Percentiles rank a stretch among this genome's conserved stretches.
Conservation (phyloP, 2,329 filamentous ascomycete species). For the Aschersonia sp. region DNA sequence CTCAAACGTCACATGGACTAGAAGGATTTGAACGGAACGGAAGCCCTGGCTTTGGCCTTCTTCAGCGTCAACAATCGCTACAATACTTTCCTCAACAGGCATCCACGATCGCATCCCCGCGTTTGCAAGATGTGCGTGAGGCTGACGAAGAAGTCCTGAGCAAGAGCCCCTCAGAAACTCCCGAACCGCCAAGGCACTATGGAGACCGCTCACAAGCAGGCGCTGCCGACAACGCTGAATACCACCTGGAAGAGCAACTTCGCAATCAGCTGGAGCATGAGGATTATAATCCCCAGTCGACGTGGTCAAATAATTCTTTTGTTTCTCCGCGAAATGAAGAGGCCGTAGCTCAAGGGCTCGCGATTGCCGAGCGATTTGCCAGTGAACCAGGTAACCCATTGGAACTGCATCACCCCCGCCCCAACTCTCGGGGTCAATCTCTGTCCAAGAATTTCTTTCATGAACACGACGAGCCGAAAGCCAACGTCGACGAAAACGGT, state of each 20-base stretch:
- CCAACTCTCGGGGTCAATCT: slow-evolving; percentile 61
- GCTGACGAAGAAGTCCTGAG: slow-evolving; percentile 47
- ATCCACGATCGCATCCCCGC: slow-evolving; percentile 39
- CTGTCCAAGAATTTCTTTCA: slow-evolving; percentile 52
- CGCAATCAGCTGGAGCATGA: slow-evolving; percentile 67
- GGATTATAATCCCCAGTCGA: slow-evolving; percentile 51
- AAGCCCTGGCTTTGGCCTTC: slow-evolving; percentile 28
- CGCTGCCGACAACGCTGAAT: slow-evolving; percentile 64
- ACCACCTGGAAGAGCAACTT: slow-evolving; percentile 68
- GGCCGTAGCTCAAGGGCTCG: slow-evolving; percentile 34
- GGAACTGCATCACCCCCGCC: slow-evolving; percentile 55
- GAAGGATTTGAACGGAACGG: slow-evolving; percentile 29
- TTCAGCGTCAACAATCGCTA: slow-evolving; percentile 44
- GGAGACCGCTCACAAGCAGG: slow-evolving; percentile 70
- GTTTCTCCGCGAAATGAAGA: slow-evolving; percentile 24
- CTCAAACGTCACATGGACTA: slow-evolving; percentile 46
- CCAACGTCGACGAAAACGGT: slow-evolving; percentile 21
- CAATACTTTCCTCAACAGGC: slow-evolving; percentile 43
- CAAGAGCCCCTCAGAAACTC: slow-evolving; percentile 39
- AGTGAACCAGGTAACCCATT: slow-evolving; percentile 37
- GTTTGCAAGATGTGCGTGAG: slow-evolving; percentile 60
- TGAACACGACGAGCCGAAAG: slow-evolving; percentile 34
- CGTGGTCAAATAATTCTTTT: slow-evolving; percentile 10
- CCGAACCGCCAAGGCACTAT: slow-evolving; percentile 31
- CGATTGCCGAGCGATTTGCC: slow-evolving; percentile 34